phyloP scores from a whole-genome alignment of 2,329 filamentous ascomycete species.

The Diaporthe citriasiana region DNA sequence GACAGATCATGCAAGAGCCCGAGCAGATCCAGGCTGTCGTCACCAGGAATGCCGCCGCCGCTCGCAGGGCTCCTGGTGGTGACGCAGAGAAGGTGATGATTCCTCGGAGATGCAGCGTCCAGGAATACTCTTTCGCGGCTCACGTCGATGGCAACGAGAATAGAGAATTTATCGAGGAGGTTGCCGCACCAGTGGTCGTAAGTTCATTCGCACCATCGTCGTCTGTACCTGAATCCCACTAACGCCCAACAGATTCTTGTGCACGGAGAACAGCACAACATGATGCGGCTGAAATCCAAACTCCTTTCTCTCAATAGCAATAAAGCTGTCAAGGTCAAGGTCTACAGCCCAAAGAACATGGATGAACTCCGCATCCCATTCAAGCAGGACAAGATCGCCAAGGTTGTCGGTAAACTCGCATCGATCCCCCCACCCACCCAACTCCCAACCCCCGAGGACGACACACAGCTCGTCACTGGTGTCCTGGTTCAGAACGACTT shows the following conservation, averaged over 20 bases:
- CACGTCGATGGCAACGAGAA: conserved; percentile 98
- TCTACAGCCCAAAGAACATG: conserved; percentile 94
- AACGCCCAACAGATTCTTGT: conserved; percentile 80
- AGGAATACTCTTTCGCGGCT: conserved; percentile 95
- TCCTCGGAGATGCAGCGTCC: conserved; percentile 89
- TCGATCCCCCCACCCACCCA: conserved; percentile 78
- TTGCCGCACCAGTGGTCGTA: conserved; percentile 92
- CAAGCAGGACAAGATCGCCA: conserved; percentile 93
- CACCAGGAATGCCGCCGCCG: conserved; percentile 77
- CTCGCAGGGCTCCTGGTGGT: conserved; percentile 73
- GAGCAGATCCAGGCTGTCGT: conserved; percentile 96
- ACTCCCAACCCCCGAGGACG: conserved; percentile 49
- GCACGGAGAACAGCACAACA: conserved; percentile 97
- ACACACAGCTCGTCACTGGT: conserved; percentile 78
- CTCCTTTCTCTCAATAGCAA: conserved; percentile 90
- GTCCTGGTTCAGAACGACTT: conserved; percentile 98
- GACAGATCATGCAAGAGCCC: conserved; percentile 94
- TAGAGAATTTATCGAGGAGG: conserved; percentile 95
- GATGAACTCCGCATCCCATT: conserved; percentile 96
- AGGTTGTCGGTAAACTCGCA: conserved; percentile 94
- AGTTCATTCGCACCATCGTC: conserved; percentile 51
- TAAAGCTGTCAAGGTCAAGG: conserved; percentile 86
- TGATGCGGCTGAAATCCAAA: conserved; percentile 97
- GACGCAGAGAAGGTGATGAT: conserved; percentile 93
- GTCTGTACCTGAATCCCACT: not conserved